A percentile compares a stretch with the other conserved stretches of the same genome.
phyloP scores from a whole-genome alignment of 129 eudicot species.

The Artemisia tridentata region DNA sequence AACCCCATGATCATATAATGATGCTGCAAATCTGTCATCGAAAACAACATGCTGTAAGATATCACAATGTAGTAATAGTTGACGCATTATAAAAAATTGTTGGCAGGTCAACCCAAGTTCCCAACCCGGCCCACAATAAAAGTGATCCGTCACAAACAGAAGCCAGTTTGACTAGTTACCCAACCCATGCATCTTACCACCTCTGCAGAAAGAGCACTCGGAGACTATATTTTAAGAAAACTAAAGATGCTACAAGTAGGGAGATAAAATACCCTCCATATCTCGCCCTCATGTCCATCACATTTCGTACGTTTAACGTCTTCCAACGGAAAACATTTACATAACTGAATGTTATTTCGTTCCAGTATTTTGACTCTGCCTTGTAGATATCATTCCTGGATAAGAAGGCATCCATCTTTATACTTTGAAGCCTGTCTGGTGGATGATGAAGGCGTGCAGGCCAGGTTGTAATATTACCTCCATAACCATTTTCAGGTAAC shows the following conservation, averaged over 20 bases:
- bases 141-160: not conserved
- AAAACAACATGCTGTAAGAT: slow-evolving; percentile 16
- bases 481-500: slow-evolving; percentile 66
- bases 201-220: not conserved
- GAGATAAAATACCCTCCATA: slow-evolving; percentile 66
- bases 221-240: not conserved
- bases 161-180: slow-evolving; percentile 1
- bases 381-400: slow-evolving; percentile 73
- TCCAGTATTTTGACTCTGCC: slow-evolving; percentile 76
- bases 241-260: slow-evolving; percentile 7
- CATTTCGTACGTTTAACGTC: slow-evolving; percentile 47
- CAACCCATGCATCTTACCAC: not conserved
- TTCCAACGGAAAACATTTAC: slow-evolving; percentile 53
- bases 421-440: slow-evolving; percentile 68
- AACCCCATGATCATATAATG: slow-evolving; percentile 55
- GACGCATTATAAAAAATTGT: slow-evolving; percentile 5
- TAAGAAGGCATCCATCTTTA: slow-evolving; percentile 73
- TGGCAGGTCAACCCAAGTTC: not conserved
- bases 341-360: slow-evolving; percentile 60
- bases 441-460: slow-evolving; percentile 74
- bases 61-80: not conserved
- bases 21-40: slow-evolving; percentile 76
- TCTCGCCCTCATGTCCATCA: slow-evolving; percentile 88
- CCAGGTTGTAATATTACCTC: slow-evolving; percentile 63
- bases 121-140: not conserved